Evolutionary conservation across 192 early-diverging fungal species (phyloP).

Genomic region (Umbelopsis sp.): DNA sequence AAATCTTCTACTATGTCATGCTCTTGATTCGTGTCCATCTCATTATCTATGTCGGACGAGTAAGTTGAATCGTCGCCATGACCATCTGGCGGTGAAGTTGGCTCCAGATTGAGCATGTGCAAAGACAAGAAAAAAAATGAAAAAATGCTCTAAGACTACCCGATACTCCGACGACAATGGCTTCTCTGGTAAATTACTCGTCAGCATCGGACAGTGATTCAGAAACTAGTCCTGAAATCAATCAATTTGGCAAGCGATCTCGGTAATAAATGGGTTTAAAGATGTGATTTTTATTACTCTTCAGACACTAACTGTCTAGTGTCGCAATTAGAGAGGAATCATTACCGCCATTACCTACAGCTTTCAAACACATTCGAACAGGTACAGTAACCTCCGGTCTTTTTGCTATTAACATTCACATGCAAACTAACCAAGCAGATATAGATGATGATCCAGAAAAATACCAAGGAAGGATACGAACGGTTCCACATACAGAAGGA

Average conservation of each 20-base stretch:
- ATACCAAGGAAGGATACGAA: slow-evolving; percentile 34
- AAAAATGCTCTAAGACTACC: not conserved
- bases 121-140: not conserved
- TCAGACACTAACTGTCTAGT: not conserved
- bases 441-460: slow-evolving; percentile 9
- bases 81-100: too few relatives aligned
- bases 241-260: not conserved
- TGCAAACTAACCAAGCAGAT: not conserved
- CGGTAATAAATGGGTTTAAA: not conserved
- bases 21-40: too few relatives aligned
- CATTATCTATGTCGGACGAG: not conserved
- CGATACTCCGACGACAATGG: slow-evolving; percentile 8
- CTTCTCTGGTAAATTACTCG: slow-evolving; percentile 10
- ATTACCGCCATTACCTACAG: not conserved
- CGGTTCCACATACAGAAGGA: slow-evolving; percentile 40
- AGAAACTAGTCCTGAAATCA: not conserved
- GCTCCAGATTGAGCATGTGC: not conserved
- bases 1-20: not conserved
- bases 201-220: slow-evolving; percentile 1
- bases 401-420: not conserved
- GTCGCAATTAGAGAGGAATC: not conserved
- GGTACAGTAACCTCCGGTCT: not conserved
- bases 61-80: not conserved
- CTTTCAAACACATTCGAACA: not conserved
- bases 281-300: not conserved